These are phyloP conservation scores for Penicillium alfredii DNA, from an alignment of 495 filamentous ascomycete genomes.

Conservation along the genomic window DNA sequence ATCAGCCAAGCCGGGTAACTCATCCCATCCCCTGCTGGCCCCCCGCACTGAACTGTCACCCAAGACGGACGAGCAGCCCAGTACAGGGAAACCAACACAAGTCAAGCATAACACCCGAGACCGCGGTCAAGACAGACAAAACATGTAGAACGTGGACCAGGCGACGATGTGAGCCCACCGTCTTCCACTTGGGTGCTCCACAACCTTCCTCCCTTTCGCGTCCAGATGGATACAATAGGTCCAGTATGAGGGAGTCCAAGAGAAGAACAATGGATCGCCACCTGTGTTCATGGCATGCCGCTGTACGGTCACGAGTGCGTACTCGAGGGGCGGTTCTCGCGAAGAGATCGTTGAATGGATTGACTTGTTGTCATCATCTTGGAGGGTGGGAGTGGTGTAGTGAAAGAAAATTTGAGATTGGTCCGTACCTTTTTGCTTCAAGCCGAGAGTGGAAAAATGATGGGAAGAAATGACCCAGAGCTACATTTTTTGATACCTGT, in stretches of 20 bases:
- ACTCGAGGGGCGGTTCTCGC: conserved; percentile 52
- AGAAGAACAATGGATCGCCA: conserved; percentile 51
- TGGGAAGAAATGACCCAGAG: no score
- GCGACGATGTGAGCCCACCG: conserved; percentile 27
- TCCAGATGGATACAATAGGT: conserved; percentile 43
- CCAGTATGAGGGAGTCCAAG: conserved; percentile 55
- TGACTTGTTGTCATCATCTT: conserved; percentile 90
- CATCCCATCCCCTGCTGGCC: conserved; percentile 53
- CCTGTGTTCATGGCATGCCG: conserved; percentile 14
- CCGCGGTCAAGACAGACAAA: conserved; percentile 9
- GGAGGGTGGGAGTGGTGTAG: conserved; percentile 16
- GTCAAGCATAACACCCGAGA: conserved; percentile 44
- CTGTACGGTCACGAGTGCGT: conserved; percentile 16
- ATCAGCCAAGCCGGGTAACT: conserved; percentile 65
- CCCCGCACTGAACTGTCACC: conserved; percentile 34
- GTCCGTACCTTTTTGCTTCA: conserved; percentile 12
- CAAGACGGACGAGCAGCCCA: conserved; percentile 51
- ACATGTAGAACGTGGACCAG: conserved; percentile 14
- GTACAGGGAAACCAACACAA: conserved; percentile 30
- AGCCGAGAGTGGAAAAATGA: no score
- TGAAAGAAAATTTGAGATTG: conserved; percentile 5
- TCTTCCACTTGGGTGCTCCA: conserved; percentile 61
- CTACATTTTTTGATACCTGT: no score
- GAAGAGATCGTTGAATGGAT: conserved; percentile 97
- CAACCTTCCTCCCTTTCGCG: conserved; percentile 69